Conservation (phyloP, 2,329 filamentous ascomycete species). For the Diplocarpon rosae region DNA sequence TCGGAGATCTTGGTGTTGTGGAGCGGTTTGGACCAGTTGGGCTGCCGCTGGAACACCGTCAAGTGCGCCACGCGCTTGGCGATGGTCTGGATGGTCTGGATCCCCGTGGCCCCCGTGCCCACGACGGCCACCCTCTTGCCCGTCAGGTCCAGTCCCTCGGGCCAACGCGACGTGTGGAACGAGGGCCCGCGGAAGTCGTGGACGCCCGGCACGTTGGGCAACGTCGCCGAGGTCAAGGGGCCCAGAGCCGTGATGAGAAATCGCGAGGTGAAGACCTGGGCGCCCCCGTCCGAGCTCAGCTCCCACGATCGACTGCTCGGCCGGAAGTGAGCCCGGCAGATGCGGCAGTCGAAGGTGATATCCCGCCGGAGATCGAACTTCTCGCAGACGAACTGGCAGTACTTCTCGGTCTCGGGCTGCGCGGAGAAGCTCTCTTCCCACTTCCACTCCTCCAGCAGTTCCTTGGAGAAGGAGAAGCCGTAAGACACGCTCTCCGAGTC, state of each 20-base stretch:
- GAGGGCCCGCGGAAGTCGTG: slow-evolving; percentile 18
- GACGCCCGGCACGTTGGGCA: slow-evolving; percentile 17
- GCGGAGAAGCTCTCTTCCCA: slow-evolving; percentile 37
- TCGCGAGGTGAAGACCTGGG: slow-evolving; percentile 7
- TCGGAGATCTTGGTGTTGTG: slow-evolving; percentile 14
- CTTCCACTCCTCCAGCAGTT: slow-evolving; percentile 43
- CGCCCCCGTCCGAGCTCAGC: slow-evolving; percentile 12
- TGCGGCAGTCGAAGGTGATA: slow-evolving; percentile 28
- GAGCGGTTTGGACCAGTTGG: slow-evolving; percentile 30
- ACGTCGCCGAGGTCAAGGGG: slow-evolving; percentile 49
- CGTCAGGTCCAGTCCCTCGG: slow-evolving; percentile 33
- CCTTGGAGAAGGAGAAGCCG: slow-evolving; percentile 34
- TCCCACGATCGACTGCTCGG: slow-evolving; percentile 30
- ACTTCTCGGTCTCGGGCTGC: slow-evolving; percentile 39
- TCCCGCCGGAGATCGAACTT: slow-evolving; percentile 40
- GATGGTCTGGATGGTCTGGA: slow-evolving; percentile 21
- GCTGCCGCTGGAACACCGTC: slow-evolving; percentile 45
- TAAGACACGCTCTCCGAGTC: slow-evolving; percentile 15
- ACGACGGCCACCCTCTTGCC: slow-evolving; percentile 43
- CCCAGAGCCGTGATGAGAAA: slow-evolving; percentile 17
- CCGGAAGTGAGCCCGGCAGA: slow-evolving; percentile 31
- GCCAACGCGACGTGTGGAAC: slow-evolving; percentile 17
- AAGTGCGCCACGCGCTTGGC: slow-evolving; percentile 30
- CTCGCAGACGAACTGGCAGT: slow-evolving; percentile 49
- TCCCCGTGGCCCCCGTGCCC: slow-evolving; percentile 30